Evolutionary conservation across 768 basidiomycete genomes (phyloP), one percentile per base, ranked within the genome.

Genomic region (Lentinula boryana): DNA sequence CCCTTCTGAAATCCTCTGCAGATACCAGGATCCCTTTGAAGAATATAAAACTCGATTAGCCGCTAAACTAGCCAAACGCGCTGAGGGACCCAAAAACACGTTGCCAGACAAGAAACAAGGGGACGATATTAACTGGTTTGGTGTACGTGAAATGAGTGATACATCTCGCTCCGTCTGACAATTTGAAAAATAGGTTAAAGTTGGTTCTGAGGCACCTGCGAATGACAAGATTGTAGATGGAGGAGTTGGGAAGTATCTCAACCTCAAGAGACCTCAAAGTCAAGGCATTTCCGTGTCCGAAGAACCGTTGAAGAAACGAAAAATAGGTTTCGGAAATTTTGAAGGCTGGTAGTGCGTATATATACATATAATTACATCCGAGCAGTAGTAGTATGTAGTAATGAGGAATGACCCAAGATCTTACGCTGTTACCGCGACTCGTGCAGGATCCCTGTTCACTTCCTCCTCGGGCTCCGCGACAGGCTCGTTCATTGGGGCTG

Each of bases 11-110:
- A 33, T 40, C 35, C 59, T 40, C 15, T 63, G 44, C 68, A 94
- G 92, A 57, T 89, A 93, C 68, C 90, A 94, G 75, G 95, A 99
- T 72, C 97, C 97, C 0, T 98, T 97, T 68, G 91, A 96, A 57
- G 89, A 89, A 41, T 98, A 97, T 74, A 93, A 95, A 69, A 80
- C 78, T 23, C 87, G 93, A 13, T 82, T 93, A 7, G 83, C 84
- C 36, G 94, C 89, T 68, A 91, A 89, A 65, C 80, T 92, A 9
- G 86, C 89, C 50, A 84, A 78, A 63, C 76, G 78, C 64, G 78
- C 78, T 1, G 80, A 80, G 60, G 62, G 40, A 38, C 48, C 32
- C 10, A 48, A 60, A 13, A 51, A 3, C 21, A 16, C 40, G 15
- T 31, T 71, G 62, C 63, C 65, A 46, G 78, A 84, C 48, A 83